phyloP scores from a whole-genome alignment of 306 rosid genomes.

The Fagus crenata region DNA sequence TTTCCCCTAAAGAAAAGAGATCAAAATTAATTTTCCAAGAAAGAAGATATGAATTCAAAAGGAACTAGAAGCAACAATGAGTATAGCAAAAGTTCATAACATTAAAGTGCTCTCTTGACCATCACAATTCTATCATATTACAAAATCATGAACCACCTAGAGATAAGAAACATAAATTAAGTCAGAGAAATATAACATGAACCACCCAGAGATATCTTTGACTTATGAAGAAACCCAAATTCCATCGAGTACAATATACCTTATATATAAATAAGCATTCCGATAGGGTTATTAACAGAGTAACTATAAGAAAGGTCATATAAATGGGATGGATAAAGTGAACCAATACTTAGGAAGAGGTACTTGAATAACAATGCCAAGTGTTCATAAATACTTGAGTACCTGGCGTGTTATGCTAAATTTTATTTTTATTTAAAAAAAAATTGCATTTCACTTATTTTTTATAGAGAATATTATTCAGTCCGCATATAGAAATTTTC shows the following conservation, averaged over 20 bases:
- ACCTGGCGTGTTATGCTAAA: not conserved
- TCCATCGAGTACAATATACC: not conserved
- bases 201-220: not conserved
- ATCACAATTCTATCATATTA: not conserved
- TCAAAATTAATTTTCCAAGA: not conserved
- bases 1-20: not conserved
- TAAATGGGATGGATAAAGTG: not conserved
- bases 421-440: not conserved
- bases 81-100: not conserved
- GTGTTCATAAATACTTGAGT: not conserved
- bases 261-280: not conserved
- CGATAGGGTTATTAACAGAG: not conserved
- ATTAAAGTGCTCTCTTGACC: not conserved
- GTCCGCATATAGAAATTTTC: not conserved
- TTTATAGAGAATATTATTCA: not conserved
- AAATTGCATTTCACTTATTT: not conserved
- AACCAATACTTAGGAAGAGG: not conserved
- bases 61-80: not conserved
- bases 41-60: not conserved
- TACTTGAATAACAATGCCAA: not conserved
- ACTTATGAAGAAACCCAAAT: not conserved
- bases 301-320: constrained; percentile 20
- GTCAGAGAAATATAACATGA: not conserved
- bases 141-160: not conserved
- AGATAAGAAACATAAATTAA: too few relatives aligned